A percentile compares a stretch with the other conserved stretches of the same genome.
Evolutionary conservation across 768 basidiomycete species (phyloP).

Genomic region (Coprinopsis cinerea): DNA sequence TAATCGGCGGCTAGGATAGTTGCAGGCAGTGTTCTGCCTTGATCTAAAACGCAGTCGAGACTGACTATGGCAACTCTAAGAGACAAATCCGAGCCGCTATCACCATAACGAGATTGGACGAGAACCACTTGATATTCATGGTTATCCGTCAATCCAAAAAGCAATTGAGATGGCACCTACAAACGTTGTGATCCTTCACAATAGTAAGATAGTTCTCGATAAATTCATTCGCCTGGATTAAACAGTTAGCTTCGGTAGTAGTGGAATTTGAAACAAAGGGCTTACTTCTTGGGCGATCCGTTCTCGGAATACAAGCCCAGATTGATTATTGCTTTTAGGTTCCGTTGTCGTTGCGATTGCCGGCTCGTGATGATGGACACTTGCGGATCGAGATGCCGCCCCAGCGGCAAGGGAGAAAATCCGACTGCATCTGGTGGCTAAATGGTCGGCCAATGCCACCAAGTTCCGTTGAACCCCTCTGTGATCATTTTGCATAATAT

Average conservation of each 20-base stretch:
- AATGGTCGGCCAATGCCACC: slow-evolving; percentile 55
- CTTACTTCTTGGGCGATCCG: slow-evolving; percentile 52
- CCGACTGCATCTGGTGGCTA: slow-evolving; percentile 53
- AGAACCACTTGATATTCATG: slow-evolving; percentile 49
- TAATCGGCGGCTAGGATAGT: slow-evolving; percentile 66
- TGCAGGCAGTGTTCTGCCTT: slow-evolving; percentile 28
- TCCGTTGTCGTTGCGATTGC: slow-evolving; percentile 17
- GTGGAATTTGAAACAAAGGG: slow-evolving; percentile 13
- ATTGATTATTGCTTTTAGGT: slow-evolving; percentile 2
- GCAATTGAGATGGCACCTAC: slow-evolving; percentile 15
- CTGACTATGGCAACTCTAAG: slow-evolving; percentile 35
- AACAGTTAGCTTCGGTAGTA: slow-evolving; percentile 20
- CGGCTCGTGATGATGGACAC: slow-evolving; percentile 10
- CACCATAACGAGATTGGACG: slow-evolving; percentile 45
- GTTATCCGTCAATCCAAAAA: slow-evolving; percentile 2
- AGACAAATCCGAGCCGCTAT: slow-evolving; percentile 23
- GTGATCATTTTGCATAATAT: slow-evolving; percentile 42
- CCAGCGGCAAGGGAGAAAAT: slow-evolving; percentile 58
- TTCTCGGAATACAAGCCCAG: slow-evolving; percentile 36
- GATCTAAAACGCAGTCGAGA: slow-evolving; percentile 42
- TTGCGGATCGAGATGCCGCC: slow-evolving; percentile 59
- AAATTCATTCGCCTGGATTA: slow-evolving; percentile 35
- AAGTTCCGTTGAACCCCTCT: slow-evolving; percentile 63
- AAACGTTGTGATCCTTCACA: slow-evolving; percentile 25
- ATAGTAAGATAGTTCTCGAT: slow-evolving; percentile 43